These are phyloP conservation scores for Apocynum venetum DNA, from an alignment of 257 asterid species.

Conservation along the genomic window DNA sequence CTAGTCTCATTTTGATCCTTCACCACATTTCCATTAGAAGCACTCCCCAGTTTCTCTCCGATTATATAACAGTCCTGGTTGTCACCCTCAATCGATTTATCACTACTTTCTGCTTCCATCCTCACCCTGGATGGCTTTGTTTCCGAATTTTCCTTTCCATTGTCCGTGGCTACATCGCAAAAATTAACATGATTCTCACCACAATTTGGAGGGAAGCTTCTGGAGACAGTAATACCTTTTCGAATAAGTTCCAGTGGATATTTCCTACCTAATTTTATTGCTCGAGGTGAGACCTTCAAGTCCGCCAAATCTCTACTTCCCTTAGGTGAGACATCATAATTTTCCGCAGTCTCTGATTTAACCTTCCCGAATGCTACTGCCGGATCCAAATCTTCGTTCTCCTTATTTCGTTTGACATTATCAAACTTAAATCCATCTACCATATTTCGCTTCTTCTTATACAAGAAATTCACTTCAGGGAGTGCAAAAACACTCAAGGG, in stretches of 20 bases:
- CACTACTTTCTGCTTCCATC: not conserved
- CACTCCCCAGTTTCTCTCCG: not conserved
- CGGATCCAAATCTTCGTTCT: not conserved
- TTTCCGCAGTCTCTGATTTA: not conserved
- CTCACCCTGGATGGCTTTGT: not conserved
- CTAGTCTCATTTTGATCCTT: not conserved
- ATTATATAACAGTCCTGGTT: not conserved
- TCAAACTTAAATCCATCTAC: not conserved
- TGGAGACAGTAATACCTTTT: not conserved
- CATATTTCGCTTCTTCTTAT: not conserved
- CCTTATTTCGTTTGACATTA: too few relatives aligned
- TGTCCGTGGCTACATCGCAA: too few relatives aligned
- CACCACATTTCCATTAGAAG: not conserved
- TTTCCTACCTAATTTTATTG: not conserved
- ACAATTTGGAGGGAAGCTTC: not conserved
- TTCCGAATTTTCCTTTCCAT: not conserved
- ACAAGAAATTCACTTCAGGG: not conserved
- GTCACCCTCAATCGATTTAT: not conserved
- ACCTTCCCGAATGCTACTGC: not conserved
- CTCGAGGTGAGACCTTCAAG: not conserved
- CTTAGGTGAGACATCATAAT: not conserved
- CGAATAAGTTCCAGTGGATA: not conserved
- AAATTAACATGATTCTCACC: not conserved
- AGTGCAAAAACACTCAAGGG: slow-evolving; percentile 3
- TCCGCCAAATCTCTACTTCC: not conserved